phyloP scores from a whole-genome alignment of 1,139 yeast genomes.

The Arxiozyma slooffiae region DNA sequence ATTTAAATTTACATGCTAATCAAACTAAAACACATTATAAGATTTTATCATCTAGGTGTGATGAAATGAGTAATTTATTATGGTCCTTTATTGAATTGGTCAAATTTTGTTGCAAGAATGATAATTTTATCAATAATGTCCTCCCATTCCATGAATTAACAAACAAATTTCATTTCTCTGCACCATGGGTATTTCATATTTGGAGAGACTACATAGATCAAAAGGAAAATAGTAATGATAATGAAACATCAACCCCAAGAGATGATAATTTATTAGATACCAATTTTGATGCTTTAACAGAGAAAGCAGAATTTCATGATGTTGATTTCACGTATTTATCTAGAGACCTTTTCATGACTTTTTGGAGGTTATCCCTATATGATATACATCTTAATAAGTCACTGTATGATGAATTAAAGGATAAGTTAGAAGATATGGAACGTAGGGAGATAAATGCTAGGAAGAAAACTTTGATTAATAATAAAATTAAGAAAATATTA shows the following conservation, averaged over 20 bases:
- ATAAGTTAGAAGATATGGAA: constrained; percentile 33
- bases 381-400: constrained; percentile 53
- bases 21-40: constrained; percentile 51
- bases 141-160: constrained; percentile 41
- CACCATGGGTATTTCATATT: constrained; percentile 66
- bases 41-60: constrained; percentile 59
- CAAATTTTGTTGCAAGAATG: constrained; percentile 39
- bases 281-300: constrained; percentile 20
- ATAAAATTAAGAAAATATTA: constrained; percentile 21
- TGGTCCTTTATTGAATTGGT: constrained; percentile 56
- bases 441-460: constrained; percentile 12
- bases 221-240: constrained; percentile 6
- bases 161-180: constrained; percentile 42
- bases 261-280: constrained; percentile 9
- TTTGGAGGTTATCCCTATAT: constrained; percentile 70
- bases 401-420: constrained; percentile 44
- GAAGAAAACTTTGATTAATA: constrained; percentile 16
- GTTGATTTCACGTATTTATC: constrained; percentile 35
- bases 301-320: constrained; percentile 19
- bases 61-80: constrained; percentile 57
- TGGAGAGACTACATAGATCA: constrained; percentile 48
- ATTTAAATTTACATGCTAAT: constrained; percentile 38
- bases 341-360: constrained; percentile 44
- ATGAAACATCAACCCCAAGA: background rate
- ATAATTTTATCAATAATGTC: constrained; percentile 35